A percentile compares a stretch with the other conserved stretches of the same genome.
Evolutionary conservation across 768 basidiomycete species (phyloP).

Genomic region (Paxillus involutus): DNA sequence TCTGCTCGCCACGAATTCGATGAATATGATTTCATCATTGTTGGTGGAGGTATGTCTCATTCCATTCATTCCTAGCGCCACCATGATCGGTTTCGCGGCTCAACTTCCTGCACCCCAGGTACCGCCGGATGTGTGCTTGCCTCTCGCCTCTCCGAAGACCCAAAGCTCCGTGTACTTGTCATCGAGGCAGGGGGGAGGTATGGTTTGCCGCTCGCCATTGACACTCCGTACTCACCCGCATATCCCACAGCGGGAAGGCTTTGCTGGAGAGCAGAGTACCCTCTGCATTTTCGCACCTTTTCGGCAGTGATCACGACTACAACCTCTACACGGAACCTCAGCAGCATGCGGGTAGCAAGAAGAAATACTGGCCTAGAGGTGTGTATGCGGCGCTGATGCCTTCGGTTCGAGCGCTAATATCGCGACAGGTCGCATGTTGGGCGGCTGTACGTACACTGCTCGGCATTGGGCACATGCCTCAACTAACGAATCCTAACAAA

Average conservation of each 20-base stretch:
- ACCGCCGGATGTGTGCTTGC: slow-evolving; percentile 48
- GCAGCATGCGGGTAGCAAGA: slow-evolving; percentile 42
- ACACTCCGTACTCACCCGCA: neutral
- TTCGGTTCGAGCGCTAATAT: neutral
- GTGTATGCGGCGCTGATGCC: neutral
- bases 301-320: slow-evolving; percentile 49
- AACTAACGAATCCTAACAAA: neutral
- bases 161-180: slow-evolving; percentile 36
- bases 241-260: slow-evolving; percentile 41
- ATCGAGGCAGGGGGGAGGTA: slow-evolving; percentile 49
- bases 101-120: slow-evolving; percentile 21
- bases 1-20: slow-evolving; percentile 9
- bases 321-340: slow-evolving; percentile 59
- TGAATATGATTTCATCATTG: slow-evolving; percentile 51
- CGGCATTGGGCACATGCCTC: neutral
- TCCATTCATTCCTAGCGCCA: neutral
- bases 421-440: slow-evolving; percentile 58
- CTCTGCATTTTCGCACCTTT: slow-evolving; percentile 41
- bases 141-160: slow-evolving; percentile 41
- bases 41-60: slow-evolving; percentile 48
- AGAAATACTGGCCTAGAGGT: slow-evolving; percentile 70
- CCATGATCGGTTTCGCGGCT: neutral
- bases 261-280: slow-evolving; percentile 45
- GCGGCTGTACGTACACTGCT: slow-evolving; percentile 59
- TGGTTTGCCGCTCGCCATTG: neutral